These are phyloP conservation scores for Sporothrix mexicana DNA, from an alignment of 2,329 filamentous ascomycete species.

Conservation along the genomic window DNA sequence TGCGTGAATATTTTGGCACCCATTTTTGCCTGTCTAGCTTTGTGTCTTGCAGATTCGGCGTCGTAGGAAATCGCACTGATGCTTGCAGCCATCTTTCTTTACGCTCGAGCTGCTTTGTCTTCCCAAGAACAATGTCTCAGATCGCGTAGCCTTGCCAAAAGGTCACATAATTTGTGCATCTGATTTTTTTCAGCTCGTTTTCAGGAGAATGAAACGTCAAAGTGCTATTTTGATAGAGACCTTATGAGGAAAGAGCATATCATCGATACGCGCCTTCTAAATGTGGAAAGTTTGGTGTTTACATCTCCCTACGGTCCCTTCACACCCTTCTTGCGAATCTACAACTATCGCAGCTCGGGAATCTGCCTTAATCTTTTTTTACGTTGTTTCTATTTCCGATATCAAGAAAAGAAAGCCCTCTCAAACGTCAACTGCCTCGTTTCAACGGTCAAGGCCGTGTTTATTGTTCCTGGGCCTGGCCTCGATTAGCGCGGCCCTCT, in stretches of 20 bases:
- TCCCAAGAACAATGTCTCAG: background rate
- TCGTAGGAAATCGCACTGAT: background rate
- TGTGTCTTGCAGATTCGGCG: background rate
- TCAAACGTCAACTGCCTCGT: background rate
- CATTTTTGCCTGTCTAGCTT: background rate
- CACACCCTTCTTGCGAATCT: background rate
- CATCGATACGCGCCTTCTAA: background rate
- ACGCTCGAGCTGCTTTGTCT: background rate
- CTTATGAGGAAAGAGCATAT: background rate
- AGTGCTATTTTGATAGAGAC: background rate
- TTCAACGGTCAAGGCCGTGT: background rate
- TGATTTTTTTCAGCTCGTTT: background rate
- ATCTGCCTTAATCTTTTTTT: background rate
- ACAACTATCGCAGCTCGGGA: background rate
- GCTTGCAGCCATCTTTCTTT: background rate
- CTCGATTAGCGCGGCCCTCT: constrained; percentile 11
- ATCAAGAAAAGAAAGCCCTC: background rate
- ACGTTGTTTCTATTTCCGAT: constrained; percentile 11
- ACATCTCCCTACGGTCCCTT: background rate
- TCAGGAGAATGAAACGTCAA: background rate
- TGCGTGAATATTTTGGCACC: constrained; percentile 1
- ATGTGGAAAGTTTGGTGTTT: constrained; percentile 3
- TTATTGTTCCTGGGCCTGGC: constrained; percentile 1
- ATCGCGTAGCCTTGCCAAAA: constrained; percentile 14
- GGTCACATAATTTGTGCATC: background rate